Base-by-base conservation (phyloP, 139 green algal genomes). In the Zygnema cylindricum region DNA sequence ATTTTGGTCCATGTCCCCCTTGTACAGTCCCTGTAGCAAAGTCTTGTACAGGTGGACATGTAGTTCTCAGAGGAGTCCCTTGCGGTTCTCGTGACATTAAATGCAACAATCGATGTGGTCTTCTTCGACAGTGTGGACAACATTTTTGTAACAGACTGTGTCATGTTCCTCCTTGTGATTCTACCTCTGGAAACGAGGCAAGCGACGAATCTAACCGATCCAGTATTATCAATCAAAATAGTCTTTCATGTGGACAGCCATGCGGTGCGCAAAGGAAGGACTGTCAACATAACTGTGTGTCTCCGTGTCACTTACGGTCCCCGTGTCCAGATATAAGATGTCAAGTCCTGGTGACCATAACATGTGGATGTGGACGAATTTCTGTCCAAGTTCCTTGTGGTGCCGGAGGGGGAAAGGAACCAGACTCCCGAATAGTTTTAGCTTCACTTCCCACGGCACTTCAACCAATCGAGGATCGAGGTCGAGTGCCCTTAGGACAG, bases 1-100 rank as follows among this genome's bases (percentile, higher is more conserved):
- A 91, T 63, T 85, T 86, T 73, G 87, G 82, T 33, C 22, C 69
- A 16, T 91, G 87, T 73, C 87, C 87, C n/a, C 87, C 87, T n/a
- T 91, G 87, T 57, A 40, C 55, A 21, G 33, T 75, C 1, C 69
- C 82, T 7, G 76, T 91, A 32, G 22, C 82, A 2, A 90, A 86
- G 35, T 33, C 40, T 7, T 91, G 87, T 7, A 82, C 82, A 43
- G 87, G 87, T 32, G 87, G 81, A 40, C 87, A 91, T 40, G 82
- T 86, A 38, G 55, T 86, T 32, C 83, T 91, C 55, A 69, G 82
- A 32, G 75, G 75, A 38, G 82, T 91, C 22, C 82, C 87, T 3
- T 91, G 87, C n/a, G 82, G 82, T 3, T 76, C 54, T 25, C 71
- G 30, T 41, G 82, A 86, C 35, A 73, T 91, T 21, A 41, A 55